These are phyloP conservation scores for Pezicula radicicola DNA, from an alignment of 2,329 filamentous ascomycete species.

Conservation along the genomic window DNA sequence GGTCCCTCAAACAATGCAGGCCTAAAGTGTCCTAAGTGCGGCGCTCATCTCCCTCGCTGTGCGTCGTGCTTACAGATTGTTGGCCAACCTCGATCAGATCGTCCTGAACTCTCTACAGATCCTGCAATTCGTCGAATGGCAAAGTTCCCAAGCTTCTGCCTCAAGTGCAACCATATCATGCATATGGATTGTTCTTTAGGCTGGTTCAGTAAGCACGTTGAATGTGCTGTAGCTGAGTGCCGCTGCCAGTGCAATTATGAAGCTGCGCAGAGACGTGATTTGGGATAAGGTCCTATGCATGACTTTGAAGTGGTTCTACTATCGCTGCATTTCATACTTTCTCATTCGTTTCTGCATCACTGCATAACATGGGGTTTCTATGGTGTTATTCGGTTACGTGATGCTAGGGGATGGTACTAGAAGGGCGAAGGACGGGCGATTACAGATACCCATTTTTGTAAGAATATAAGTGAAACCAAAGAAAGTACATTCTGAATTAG, in stretches of 20 bases:
- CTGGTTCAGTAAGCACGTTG: slow-evolving; percentile 63
- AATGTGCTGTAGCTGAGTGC: slow-evolving; percentile 68
- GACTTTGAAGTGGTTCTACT: no score
- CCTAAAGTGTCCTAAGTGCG: slow-evolving; percentile 64
- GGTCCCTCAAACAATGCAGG: slow-evolving; percentile 56
- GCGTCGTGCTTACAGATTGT: slow-evolving; percentile 66
- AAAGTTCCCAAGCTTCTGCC: slow-evolving; percentile 65
- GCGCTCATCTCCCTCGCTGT: slow-evolving; percentile 63
- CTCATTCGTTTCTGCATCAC: no score
- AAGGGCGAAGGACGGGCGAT: no score
- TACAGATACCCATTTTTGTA: no score
- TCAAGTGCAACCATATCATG: slow-evolving; percentile 65
- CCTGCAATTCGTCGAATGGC: slow-evolving; percentile 42
- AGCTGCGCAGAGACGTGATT: slow-evolving; percentile 2
- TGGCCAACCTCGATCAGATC: slow-evolving; percentile 59
- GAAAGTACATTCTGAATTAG: no score
- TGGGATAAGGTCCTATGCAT: background rate
- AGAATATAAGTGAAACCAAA: no score
- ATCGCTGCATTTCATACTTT: no score
- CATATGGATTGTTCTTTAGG: slow-evolving; percentile 65
- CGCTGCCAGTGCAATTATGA: slow-evolving; percentile 51
- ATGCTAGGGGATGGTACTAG: no score
- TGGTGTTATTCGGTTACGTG: no score
- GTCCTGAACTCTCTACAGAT: slow-evolving; percentile 49
- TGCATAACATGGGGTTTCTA: no score